Evolutionary conservation across 164 flowering plant species (phyloP), one percentile per base, ranked within the genome.

Genomic region (Nelumbo lutea): DNA sequence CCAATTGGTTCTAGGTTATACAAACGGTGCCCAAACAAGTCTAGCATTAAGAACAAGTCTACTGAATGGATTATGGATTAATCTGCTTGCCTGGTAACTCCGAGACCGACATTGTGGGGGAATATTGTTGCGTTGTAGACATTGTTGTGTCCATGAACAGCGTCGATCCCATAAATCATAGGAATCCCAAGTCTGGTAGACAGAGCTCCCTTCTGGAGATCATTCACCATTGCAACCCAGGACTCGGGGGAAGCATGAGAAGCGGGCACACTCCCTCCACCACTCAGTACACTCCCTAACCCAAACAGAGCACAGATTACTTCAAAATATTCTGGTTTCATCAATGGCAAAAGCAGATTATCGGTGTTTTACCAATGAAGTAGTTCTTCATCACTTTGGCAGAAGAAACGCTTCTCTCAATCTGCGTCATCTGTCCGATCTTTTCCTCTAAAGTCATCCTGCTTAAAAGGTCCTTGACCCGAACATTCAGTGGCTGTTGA

Each of bases 391-490:
- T 55, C 4, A 66, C 39, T 2, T 66, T 61, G 7, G 69, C 50
- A 1, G 69, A 42, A 2, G 69, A 61, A 42, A 38, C 60, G n/a
- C 13, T 9, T 41, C 57, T 8, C n/a, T 65, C 67, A 1, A 65
- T 38, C 43, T 65, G 67, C 57, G 13, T 14, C 67, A 65, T 65
- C 7, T 65, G 67, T 1, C 67, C 67, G 3, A 65, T 65, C 67
- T 65, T 66, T 15, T 43, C 69, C 15, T 42, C 60, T 6, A 66
- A 51, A 42, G 69, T 66, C 69, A 66, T 66, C 41, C 61, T 38
- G 6, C 6, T 50, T 50, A 66, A n/a, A 5, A 66, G 61, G 9
- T 66, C 69, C 50, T 44, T 56, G 61, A 66, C 15, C n/a, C 69
- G 0, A 6, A 6, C 5, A 2, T 38, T 45, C 15, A 66, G 6